Base-by-base conservation (phyloP, 495 filamentous ascomycete genomes). In the Penicillium flavigenum region DNA sequence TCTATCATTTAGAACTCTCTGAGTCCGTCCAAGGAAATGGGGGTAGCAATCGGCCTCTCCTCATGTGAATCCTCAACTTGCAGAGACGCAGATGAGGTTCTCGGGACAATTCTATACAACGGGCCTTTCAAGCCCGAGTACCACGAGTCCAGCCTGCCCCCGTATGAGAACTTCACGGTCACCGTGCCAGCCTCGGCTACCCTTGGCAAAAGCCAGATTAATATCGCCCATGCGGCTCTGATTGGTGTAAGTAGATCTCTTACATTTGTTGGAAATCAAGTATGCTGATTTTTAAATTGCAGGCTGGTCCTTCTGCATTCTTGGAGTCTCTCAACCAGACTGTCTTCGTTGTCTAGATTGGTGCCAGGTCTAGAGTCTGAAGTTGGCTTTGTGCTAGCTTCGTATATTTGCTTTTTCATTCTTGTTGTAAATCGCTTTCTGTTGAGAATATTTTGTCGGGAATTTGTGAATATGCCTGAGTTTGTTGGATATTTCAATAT, bases 91-190 rank as follows among this genome's bases (percentile, higher is more conserved):
- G 62, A 63, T 0, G 61, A 69, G 3, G 47, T 51, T 12, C 46
- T 76, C 47, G 73, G 73, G 29, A 56, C 36, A 4, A 46, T 72
- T 4, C 57, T 76, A 2, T 74, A 74, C 52, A 62, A 65, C 20
- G 73, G 73, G 0, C 41, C 55, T 1, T 76, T 69, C 62, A 56
- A 66, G 5, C 73, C 73, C 3, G 61, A 34, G 12, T 73, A 64
- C 54, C 70, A 73, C 27, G 67, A 71, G 41, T n/a, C 39, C n/a
- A 34, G 39, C 45, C 19, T 20, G 9, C 56, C 61, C 16, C 73
- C 71, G 1, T 76, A 74, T 39, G 54, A 76, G 65, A 76, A 76
- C 69, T 74, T 73, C 56, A 69, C 70, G 6, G 66, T 76, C 9
- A 69, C 34, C 0, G 46, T 76, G 12, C 73, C 73, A 0, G 51